Evolutionary conservation across 371 early-diverging fungal species (phyloP).

Genomic region (Mucor indicus): DNA sequence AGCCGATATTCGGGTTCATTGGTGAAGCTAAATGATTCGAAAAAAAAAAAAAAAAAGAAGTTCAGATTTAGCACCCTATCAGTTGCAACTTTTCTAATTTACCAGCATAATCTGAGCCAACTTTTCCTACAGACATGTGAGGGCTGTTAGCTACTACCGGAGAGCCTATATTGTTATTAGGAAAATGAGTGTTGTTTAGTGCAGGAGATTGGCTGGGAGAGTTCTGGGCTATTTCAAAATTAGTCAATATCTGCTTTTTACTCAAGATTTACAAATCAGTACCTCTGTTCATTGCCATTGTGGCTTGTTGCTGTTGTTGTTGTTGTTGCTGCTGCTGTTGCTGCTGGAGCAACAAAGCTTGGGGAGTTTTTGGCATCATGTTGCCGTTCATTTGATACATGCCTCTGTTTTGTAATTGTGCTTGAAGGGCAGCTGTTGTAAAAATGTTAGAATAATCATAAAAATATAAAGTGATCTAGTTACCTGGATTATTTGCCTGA

Average conservation of each 20-base stretch:
- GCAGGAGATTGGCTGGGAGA: constrained; percentile 48
- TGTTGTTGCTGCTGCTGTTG: constrained; percentile 30
- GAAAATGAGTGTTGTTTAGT: constrained; percentile 28
- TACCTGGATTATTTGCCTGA: constrained; percentile 14
- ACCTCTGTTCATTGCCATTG: constrained; percentile 37
- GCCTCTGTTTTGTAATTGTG: constrained; percentile 29
- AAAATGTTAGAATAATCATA: neutral
- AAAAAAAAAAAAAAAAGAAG: too few species aligned
- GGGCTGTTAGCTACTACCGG: constrained; percentile 35
- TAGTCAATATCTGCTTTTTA: neutral
- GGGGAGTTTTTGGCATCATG: constrained; percentile 36
- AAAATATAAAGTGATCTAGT: neutral
- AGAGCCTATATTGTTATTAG: constrained; percentile 21
- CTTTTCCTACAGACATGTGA: constrained; percentile 25
- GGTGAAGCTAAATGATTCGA: constrained; percentile 31
- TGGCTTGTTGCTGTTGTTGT: constrained; percentile 27
- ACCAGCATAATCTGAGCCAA: constrained; percentile 33
- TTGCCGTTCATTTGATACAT: constrained; percentile 21
- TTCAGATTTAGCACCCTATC: too few species aligned
- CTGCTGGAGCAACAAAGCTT: constrained; percentile 35
- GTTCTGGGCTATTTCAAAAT: constrained; percentile 29
- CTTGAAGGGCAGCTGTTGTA: constrained; percentile 15
- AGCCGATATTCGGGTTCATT: constrained; percentile 25
- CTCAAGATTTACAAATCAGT: neutral
- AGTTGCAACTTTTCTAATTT: neutral